These are phyloP conservation scores for Scleroderma citrinum DNA, from an alignment of 768 basidiomycete species.

Conservation along the genomic window DNA sequence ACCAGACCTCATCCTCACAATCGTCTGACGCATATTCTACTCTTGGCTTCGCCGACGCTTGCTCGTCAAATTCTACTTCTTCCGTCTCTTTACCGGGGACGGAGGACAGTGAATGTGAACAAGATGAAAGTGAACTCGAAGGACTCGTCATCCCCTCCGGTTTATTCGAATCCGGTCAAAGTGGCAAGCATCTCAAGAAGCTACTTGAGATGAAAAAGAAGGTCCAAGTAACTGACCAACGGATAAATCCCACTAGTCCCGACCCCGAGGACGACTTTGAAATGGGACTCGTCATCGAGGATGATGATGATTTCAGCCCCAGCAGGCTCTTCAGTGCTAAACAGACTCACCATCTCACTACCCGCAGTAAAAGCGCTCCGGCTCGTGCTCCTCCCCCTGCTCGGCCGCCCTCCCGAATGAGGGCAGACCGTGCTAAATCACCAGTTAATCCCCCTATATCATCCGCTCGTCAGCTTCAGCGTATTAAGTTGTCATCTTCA, in stretches of 20 bases:
- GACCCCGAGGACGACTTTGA: conserved; percentile 85
- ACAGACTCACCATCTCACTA: conserved; percentile 38
- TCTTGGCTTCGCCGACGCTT: conserved; percentile 67
- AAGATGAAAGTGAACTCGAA: conserved; percentile 71
- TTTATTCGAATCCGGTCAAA: conserved; percentile 67
- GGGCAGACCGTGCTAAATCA: conserved; percentile 64
- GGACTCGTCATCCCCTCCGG: conserved; percentile 74
- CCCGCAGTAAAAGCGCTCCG: conserved; percentile 58
- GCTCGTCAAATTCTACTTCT: conserved; percentile 66
- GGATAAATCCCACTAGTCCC: conserved; percentile 46
- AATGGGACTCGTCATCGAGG: conserved; percentile 75
- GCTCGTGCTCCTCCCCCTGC: conserved; percentile 41
- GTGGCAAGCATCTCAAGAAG: conserved; percentile 44
- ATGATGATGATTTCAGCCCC: conserved; percentile 77
- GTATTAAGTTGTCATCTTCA: conserved; percentile 62
- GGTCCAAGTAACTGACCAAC: conserved; percentile 48
- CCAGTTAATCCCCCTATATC: conserved; percentile 64
- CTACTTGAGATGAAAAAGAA: conserved; percentile 52
- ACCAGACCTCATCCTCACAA: conserved; percentile 75
- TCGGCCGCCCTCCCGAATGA: conserved; percentile 61
- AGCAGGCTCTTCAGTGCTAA: conserved; percentile 56
- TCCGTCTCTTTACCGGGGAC: conserved; percentile 62
- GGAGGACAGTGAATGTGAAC: conserved; percentile 63
- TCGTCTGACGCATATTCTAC: conserved; percentile 86
- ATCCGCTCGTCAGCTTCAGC: conserved; percentile 64